phyloP scores from a whole-genome alignment of 2,329 filamentous ascomycete species.

The Colletotrichum musicola region DNA sequence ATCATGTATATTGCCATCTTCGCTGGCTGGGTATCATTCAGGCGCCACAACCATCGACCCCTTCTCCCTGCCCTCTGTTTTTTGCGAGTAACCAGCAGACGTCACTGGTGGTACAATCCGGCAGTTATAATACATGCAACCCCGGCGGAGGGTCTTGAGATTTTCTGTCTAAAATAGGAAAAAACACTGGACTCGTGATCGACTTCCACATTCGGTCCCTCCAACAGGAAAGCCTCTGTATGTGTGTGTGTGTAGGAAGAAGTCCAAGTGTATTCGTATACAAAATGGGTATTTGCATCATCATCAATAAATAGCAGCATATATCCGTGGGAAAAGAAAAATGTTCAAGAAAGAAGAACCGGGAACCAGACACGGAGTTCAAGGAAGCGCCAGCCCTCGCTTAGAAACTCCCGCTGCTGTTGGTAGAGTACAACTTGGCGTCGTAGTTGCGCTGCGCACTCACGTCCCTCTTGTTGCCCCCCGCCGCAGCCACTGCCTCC shows the following conservation, averaged over 20 bases:
- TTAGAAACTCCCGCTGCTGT: slow-evolving; percentile 20
- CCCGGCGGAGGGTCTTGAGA: neutral
- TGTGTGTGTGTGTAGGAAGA: neutral
- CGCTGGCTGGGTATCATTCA: neutral
- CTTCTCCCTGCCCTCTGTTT: neutral
- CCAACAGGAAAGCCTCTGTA: neutral
- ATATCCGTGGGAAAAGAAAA: neutral
- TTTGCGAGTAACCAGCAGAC: neutral
- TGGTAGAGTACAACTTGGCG: slow-evolving; percentile 19
- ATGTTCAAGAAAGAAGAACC: neutral
- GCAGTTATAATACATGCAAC: neutral
- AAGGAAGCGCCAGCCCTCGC: slow-evolving; percentile 14
- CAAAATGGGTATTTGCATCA: neutral
- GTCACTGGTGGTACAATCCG: neutral
- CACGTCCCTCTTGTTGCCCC: neutral
- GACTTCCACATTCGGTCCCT: neutral
- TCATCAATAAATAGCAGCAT: neutral
- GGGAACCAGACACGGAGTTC: neutral
- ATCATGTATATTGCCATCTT: slow-evolving; percentile 10
- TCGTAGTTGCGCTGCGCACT: slow-evolving; percentile 2
- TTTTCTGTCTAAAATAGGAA: neutral
- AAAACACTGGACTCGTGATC: slow-evolving; percentile 1
- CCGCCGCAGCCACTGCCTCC: neutral
- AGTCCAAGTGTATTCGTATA: neutral
- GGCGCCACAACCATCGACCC: neutral